Percentiles rank a stretch among this genome's conserved stretches.
Conservation (phyloP, 495 filamentous ascomycete genomes). For the Bacidia gigantensis region DNA sequence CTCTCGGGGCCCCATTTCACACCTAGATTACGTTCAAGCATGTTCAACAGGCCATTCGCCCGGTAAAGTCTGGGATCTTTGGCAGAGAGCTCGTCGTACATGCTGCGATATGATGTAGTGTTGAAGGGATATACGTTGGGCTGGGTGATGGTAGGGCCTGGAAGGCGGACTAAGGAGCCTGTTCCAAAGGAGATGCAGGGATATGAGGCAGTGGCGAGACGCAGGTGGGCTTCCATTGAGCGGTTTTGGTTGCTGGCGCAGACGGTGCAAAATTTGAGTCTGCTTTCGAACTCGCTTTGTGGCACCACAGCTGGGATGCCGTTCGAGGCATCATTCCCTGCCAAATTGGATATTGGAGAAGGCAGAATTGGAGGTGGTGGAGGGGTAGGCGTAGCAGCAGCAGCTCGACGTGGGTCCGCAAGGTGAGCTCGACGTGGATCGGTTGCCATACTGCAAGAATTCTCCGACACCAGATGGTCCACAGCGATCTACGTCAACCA, state of each 20-base stretch:
- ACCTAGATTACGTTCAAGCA: slow-evolving; percentile 81
- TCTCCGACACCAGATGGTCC: slow-evolving; percentile 1
- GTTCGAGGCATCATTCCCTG: slow-evolving; percentile 30
- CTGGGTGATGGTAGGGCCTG: slow-evolving; percentile 78
- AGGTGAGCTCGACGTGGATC: slow-evolving; percentile 14
- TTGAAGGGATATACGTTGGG: slow-evolving; percentile 98
- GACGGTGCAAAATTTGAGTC: slow-evolving; percentile 93
- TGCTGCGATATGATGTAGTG: slow-evolving; percentile 77
- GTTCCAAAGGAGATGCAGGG: slow-evolving; percentile 98
- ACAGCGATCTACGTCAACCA: slow-evolving; percentile 8
- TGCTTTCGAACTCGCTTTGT: slow-evolving; percentile 41
- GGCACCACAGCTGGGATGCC: slow-evolving; percentile 38
- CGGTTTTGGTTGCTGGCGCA: slow-evolving; percentile 95
- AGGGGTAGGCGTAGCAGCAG: slow-evolving; percentile 35
- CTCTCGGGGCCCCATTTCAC: slow-evolving; percentile 94
- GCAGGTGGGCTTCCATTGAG: slow-evolving; percentile 95
- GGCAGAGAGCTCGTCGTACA: slow-evolving; percentile 72
- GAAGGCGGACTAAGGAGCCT: slow-evolving; percentile 84
- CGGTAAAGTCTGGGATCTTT: slow-evolving; percentile 85
- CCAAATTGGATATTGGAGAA: slow-evolving; percentile 17
- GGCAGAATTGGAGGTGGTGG: slow-evolving; percentile 36
- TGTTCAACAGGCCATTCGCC: slow-evolving; percentile 83
- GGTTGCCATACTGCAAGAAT: slow-evolving; percentile 31
- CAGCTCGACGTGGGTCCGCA: slow-evolving; percentile 37
- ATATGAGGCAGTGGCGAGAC: slow-evolving; percentile 70